phyloP scores from a whole-genome alignment of 2,329 filamentous ascomycete genomes.

The Penicillium polonicum region DNA sequence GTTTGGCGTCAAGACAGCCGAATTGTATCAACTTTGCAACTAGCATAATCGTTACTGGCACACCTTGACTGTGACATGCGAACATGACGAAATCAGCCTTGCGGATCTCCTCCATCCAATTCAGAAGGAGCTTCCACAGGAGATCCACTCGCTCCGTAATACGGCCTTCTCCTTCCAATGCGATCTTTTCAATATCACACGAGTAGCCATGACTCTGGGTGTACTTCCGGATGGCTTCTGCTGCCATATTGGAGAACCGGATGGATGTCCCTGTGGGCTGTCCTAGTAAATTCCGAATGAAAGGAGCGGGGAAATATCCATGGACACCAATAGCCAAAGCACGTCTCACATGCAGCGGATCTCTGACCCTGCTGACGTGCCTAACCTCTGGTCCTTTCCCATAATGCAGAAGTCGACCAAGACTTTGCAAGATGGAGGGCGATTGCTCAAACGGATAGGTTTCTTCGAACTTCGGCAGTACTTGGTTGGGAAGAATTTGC shows the following conservation, averaged over 20 bases:
- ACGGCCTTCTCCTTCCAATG: constrained; percentile 90
- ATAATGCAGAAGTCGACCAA: constrained; percentile 47
- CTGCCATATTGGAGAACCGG: constrained; percentile 84
- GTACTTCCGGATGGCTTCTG: constrained; percentile 81
- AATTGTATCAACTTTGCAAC: constrained; percentile 89
- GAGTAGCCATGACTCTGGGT: constrained; percentile 68
- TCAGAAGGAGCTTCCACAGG: constrained; percentile 88
- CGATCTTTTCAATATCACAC: constrained; percentile 88
- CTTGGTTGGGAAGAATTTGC: constrained; percentile 45
- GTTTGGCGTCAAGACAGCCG: constrained; percentile 72
- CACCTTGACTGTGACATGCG: constrained; percentile 94
- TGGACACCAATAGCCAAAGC: constrained; percentile 93
- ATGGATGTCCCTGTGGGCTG: constrained; percentile 95
- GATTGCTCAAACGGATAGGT: constrained; percentile 47
- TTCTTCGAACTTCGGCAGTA: constrained; percentile 49
- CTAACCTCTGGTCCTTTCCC: constrained; percentile 60
- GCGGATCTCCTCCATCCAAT: constrained; percentile 89
- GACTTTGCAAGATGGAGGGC: constrained; percentile 65
- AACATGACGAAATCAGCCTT: constrained; percentile 85
- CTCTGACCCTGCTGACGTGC: constrained; percentile 70
- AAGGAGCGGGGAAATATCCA: constrained; percentile 83
- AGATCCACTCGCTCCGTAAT: constrained; percentile 87
- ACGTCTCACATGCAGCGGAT: constrained; percentile 71
- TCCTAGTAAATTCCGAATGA: constrained; percentile 86
- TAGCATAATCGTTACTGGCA: constrained; percentile 89